These are phyloP conservation scores for Rosa multiflora DNA, from an alignment of 306 rosid species.

Conservation along the genomic window DNA sequence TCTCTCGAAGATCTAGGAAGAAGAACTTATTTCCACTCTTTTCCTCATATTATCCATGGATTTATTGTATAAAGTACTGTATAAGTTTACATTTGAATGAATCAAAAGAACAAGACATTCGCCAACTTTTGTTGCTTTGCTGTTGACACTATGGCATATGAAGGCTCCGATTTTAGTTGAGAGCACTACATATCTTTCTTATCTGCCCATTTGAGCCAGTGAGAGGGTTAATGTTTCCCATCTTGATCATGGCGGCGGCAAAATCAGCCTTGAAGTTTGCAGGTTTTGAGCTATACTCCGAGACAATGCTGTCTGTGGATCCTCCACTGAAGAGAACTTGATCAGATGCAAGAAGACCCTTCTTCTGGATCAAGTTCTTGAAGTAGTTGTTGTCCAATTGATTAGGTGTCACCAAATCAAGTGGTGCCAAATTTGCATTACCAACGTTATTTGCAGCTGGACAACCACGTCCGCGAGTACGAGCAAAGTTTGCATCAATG, in stretches of 20 bases:
- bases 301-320: slow-evolving; percentile 25
- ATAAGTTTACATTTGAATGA: not conserved
- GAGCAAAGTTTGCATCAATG: slow-evolving; percentile 51
- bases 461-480: slow-evolving; percentile 40
- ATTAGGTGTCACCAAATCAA: slow-evolving; percentile 60
- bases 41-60: not conserved
- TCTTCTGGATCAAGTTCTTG: slow-evolving; percentile 50
- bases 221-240: slow-evolving; percentile 30
- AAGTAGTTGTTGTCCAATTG: slow-evolving; percentile 53
- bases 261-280: slow-evolving; percentile 17
- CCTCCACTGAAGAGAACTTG: slow-evolving; percentile 33
- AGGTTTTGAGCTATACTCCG: slow-evolving; percentile 21
- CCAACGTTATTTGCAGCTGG: slow-evolving; percentile 21
- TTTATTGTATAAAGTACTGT: not conserved
- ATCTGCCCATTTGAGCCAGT: slow-evolving; percentile 24
- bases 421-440: slow-evolving; percentile 39
- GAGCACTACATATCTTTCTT: slow-evolving; percentile 29
- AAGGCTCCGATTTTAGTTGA: slow-evolving; percentile 16
- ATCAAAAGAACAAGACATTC: not conserved
- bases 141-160: not conserved
- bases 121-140: not conserved
- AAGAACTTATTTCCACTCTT: not conserved
- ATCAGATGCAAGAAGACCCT: slow-evolving; percentile 54
- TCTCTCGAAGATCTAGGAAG: not conserved
- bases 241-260: slow-evolving; percentile 24